Base-by-base conservation (phyloP, 768 basidiomycete species). In the Mycena amicta region DNA sequence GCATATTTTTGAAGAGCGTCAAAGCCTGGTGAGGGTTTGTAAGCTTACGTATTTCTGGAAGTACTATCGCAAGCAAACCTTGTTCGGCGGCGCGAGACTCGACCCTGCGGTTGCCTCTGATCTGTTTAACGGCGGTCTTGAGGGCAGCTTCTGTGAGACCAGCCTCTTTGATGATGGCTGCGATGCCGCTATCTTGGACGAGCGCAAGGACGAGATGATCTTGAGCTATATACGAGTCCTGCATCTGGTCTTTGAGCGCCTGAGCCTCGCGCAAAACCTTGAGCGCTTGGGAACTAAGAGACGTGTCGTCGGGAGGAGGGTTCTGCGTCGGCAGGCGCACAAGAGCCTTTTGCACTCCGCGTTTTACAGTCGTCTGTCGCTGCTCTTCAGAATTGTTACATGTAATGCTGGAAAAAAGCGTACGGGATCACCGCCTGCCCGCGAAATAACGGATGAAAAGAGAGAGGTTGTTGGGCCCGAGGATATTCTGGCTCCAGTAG, bases 1-100 rank as follows among this genome's bases (percentile, higher is more conserved):
- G 92, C 92, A 68, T 93, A 93, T 73, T 97, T 97, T 61, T 85
- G 83, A 28, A 98, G 76, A 1, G 95, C 95, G 59, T 98, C 95
- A 64, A 97, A 98, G 27, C 93, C 33, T 37, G 33, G 18, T 8
- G 18, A 37, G 8, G 8, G 18, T 18, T 37, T 18, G 18, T 8
- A 37, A 18, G 33, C 18, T 37, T 8, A 18, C 33, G 11, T 37
- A 37, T 37, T 8, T 37, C 18, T 37, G 8, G 18, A 37, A 18
- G 33, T 18, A 37, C 33, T 8, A 37, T 18, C 11, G 18, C 11
- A 18, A 37, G 8, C 33, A 8, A 8, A 37, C 33, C 93, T 63
- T 91, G 86, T 69, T 98, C 96, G 0, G 95, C 93, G 20, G 83
- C 86, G 71, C 84, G 91, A 61, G 84, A 88, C 66, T 98, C 94